These are phyloP conservation scores for Heimioporus sp. DNA, from an alignment of 768 basidiomycete genomes.

Conservation along the genomic window DNA sequence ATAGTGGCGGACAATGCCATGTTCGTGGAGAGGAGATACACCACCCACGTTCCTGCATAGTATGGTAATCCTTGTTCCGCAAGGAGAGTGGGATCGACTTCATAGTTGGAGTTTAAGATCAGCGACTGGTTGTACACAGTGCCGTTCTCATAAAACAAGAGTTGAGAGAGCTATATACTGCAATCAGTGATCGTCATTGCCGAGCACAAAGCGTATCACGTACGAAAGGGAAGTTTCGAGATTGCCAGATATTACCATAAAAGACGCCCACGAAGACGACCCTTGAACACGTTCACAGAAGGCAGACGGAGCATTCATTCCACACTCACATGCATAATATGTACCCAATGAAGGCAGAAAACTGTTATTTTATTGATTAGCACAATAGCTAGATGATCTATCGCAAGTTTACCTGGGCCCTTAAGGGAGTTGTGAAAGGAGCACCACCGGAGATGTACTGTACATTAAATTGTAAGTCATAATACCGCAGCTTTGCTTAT, in stretches of 20 bases:
- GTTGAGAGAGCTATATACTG: conserved; percentile 39
- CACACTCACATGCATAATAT: conserved; percentile 59
- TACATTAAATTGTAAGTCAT: too few relatives aligned
- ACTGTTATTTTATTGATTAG: conserved; percentile 9
- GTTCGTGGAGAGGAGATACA: conserved; percentile 19
- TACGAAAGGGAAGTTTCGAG: conserved; percentile 62
- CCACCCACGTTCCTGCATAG: conserved; percentile 27
- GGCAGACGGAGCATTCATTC: too few relatives aligned
- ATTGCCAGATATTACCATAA: conserved; percentile 54
- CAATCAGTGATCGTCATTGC: background rate
- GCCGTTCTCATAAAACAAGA: conserved; percentile 51
- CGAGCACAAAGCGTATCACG: too few relatives aligned
- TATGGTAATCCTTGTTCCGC: conserved; percentile 36
- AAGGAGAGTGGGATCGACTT: conserved; percentile 48
- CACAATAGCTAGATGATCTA: too few relatives aligned
- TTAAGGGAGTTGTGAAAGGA: conserved; percentile 53
- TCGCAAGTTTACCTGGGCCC: too few relatives aligned
- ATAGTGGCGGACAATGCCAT: conserved; percentile 44
- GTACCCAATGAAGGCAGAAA: conserved; percentile 51
- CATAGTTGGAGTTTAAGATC: conserved; percentile 53
- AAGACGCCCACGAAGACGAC: conserved; percentile 39
- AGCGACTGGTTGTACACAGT: conserved; percentile 50
- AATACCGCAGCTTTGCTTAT: too few relatives aligned
- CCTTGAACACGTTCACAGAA: too few relatives aligned
- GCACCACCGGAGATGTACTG: conserved; percentile 29